These are phyloP conservation scores for Dactylellina drechsleri DNA, from an alignment of 2,329 filamentous ascomycete genomes.

Conservation along the genomic window DNA sequence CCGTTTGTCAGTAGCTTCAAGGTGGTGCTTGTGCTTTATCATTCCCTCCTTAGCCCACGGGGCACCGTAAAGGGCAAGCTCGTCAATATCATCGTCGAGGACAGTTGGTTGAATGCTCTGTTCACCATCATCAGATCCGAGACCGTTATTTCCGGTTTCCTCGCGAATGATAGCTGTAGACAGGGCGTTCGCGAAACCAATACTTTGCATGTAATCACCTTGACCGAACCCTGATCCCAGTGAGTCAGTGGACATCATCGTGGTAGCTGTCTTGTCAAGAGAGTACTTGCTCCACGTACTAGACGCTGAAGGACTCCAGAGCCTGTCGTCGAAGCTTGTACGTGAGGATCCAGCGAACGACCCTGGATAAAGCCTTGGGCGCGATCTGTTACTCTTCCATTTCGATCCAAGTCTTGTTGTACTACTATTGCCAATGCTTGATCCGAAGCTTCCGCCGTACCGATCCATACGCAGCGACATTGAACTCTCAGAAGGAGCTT, in stretches of 20 bases:
- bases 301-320: slow-evolving; percentile 92
- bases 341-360: slow-evolving; percentile 89
- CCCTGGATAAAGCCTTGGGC: slow-evolving; percentile 77
- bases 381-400: slow-evolving; percentile 87
- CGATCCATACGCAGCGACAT: slow-evolving; percentile 59
- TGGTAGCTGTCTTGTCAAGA: slow-evolving; percentile 86
- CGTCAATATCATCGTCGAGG: slow-evolving; percentile 84
- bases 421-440: slow-evolving; percentile 55
- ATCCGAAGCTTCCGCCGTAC: slow-evolving; percentile 49
- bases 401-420: slow-evolving; percentile 67
- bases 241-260: slow-evolving; percentile 85
- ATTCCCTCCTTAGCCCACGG: slow-evolving; percentile 98
- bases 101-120: slow-evolving; percentile 69
- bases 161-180: slow-evolving; percentile 97
- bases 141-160: slow-evolving; percentile 67
- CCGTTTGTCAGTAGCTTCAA: slow-evolving; percentile 89
- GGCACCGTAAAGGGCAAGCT: slow-evolving; percentile 87
- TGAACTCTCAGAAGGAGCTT: slow-evolving; percentile 79
- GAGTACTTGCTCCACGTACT: slow-evolving; percentile 97
- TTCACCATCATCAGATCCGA: slow-evolving; percentile 69
- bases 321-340: slow-evolving; percentile 90
- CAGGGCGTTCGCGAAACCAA: slow-evolving; percentile 95
- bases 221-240: slow-evolving; percentile 79
- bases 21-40: slow-evolving; percentile 93
- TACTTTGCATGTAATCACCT: slow-evolving; percentile 91